Conservation (phyloP, 1,284 basidiomycete species). For the Rhodotorula mucilaginosa region DNA sequence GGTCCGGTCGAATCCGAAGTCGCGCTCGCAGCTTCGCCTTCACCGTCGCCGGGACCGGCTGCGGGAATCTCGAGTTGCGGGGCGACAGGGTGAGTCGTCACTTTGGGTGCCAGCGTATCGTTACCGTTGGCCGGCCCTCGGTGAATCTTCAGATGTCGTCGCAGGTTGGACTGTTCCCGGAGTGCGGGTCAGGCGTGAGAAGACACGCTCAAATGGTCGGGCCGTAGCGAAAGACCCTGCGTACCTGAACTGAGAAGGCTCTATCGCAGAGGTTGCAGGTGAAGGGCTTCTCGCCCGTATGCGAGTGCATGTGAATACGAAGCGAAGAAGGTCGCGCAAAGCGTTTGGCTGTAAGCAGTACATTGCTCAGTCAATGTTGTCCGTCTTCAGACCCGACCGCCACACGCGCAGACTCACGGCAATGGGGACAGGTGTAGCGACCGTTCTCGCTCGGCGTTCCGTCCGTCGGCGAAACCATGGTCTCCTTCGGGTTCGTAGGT, state of each 20-base stretch:
- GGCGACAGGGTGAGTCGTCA: background rate
- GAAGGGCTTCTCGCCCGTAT: constrained; percentile 43
- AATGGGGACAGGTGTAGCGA: constrained; percentile 25
- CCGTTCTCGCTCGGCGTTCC: constrained; percentile 1
- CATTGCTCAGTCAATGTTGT: background rate
- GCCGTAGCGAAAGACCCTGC: background rate
- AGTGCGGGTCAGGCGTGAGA: too few species aligned
- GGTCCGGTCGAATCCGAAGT: background rate
- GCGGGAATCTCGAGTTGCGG: background rate
- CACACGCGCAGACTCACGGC: constrained; percentile 13
- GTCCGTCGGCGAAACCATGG: too few species aligned
- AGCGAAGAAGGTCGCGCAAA: constrained; percentile 39
- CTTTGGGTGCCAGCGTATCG: background rate
- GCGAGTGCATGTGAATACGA: constrained; percentile 39
- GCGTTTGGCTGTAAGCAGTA: constrained; percentile 25
- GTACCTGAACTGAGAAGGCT: constrained; percentile 39
- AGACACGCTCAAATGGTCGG: background rate
- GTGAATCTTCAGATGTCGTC: constrained; percentile 38
- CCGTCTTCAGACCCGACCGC: too few species aligned
- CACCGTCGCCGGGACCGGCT: background rate
- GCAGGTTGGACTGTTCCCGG: constrained; percentile 26
- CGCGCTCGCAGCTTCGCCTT: background rate
- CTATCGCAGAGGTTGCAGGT: constrained; percentile 33
- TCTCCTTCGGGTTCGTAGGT: background rate
- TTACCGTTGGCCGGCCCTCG: constrained; percentile 3